Conservation (phyloP, 257 asterid species). For the Gentiana dahurica region DNA sequence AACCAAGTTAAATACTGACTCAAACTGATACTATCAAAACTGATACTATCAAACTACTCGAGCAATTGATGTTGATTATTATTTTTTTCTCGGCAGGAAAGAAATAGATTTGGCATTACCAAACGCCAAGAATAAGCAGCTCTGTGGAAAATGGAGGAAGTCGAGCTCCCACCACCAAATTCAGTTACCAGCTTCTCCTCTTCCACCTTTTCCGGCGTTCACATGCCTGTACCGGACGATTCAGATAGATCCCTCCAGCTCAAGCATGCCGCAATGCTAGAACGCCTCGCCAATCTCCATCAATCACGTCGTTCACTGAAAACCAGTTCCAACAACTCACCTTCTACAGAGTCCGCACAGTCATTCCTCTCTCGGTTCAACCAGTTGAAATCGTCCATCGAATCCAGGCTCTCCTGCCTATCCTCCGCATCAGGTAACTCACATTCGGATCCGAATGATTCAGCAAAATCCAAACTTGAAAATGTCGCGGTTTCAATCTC, state of each 20-base stretch:
- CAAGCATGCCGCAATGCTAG: slow-evolving; percentile 77
- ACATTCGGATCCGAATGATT: slow-evolving; percentile 5
- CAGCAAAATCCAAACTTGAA: slow-evolving; percentile 39
- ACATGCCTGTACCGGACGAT: neutral
- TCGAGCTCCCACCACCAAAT: no score
- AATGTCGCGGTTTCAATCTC: slow-evolving; percentile 43
- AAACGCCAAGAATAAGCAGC: no score
- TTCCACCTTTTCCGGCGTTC: slow-evolving; percentile 6
- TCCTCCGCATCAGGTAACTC: slow-evolving; percentile 11
- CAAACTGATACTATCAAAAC: no score
- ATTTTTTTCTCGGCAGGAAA: no score
- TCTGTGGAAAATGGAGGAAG: no score
- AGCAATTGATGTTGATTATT: no score
- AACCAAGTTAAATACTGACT: no score
- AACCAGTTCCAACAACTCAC: slow-evolving; percentile 11
- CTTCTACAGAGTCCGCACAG: no score
- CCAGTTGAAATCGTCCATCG: slow-evolving; percentile 53
- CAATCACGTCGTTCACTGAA: slow-evolving; percentile 40
- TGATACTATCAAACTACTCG: no score
- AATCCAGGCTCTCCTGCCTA: slow-evolving; percentile 38
- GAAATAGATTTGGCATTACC: no score
- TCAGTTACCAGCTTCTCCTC: no score
- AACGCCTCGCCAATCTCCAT: slow-evolving; percentile 69
- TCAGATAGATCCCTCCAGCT: slow-evolving; percentile 24
- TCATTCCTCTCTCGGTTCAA: slow-evolving; percentile 49